Percentiles rank a stretch among this genome's conserved stretches.
Evolutionary conservation across 208 protist species (phyloP).

Genomic region (Herpetomonas samuelpessoai): DNA sequence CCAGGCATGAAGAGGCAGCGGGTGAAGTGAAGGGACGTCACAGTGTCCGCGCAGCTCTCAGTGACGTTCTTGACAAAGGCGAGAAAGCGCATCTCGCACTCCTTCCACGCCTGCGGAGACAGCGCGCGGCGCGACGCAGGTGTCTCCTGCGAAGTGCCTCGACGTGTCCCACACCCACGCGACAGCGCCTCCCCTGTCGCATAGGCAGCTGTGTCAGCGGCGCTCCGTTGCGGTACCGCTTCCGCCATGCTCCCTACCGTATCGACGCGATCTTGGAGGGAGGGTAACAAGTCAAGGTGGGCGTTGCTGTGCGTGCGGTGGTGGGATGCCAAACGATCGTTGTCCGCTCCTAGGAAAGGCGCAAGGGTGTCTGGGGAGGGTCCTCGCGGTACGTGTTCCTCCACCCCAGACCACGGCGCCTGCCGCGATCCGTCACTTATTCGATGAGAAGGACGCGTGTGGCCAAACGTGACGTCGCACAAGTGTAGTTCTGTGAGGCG

Average conservation of each 20-base stretch:
- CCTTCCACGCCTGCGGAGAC: neutral
- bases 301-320: slow-evolving; percentile 23
- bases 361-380: no score
- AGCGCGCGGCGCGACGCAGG: neutral
- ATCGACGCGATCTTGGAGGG: no score
- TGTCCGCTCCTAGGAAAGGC: no score
- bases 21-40: slow-evolving; percentile 38
- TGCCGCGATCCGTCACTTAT: no score
- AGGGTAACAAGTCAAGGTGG: slow-evolving; percentile 28
- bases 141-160: neutral
- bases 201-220: no score
- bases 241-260: neutral
- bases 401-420: no score
- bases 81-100: slow-evolving; percentile 32
- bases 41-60: slow-evolving; percentile 9
- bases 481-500: slow-evolving; percentile 39
- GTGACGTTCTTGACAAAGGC: slow-evolving; percentile 45
- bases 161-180: neutral
- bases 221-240: neutral
- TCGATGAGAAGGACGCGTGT: no score
- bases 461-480: slow-evolving; percentile 34
- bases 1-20: slow-evolving; percentile 45
- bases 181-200: no score
- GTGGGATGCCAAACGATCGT: no score
- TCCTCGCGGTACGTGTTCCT: no score